These are phyloP conservation scores for Coemansia sp. DNA, from an alignment of 192 early-diverging fungal species.

Conservation along the genomic window DNA sequence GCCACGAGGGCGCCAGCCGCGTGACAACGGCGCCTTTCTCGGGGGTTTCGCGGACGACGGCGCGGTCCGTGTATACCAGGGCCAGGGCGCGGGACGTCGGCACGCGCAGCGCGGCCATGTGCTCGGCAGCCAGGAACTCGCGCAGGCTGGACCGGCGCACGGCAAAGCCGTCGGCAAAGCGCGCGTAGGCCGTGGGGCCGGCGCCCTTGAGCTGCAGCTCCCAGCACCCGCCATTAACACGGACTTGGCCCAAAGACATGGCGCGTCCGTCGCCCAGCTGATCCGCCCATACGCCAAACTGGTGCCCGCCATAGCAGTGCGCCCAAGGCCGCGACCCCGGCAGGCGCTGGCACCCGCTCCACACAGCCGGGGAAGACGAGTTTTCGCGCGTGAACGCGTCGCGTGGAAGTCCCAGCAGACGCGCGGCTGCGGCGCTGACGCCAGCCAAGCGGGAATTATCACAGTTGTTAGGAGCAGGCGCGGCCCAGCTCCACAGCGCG, in stretches of 20 bases:
- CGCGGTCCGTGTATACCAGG: slow-evolving; percentile 58
- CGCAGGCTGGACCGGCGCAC: slow-evolving; percentile 83
- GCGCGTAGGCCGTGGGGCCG: slow-evolving; percentile 80
- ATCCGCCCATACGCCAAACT: slow-evolving; percentile 64
- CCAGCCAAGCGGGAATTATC: slow-evolving; percentile 16
- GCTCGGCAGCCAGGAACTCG: slow-evolving; percentile 66
- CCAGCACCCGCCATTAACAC: slow-evolving; percentile 35
- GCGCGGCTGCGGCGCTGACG: slow-evolving; percentile 13
- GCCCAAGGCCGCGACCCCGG: slow-evolving; percentile 59
- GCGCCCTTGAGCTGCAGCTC: slow-evolving; percentile 87
- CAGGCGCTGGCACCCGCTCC: slow-evolving; percentile 45
- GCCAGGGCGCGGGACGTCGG: slow-evolving; percentile 76
- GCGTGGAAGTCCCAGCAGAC: slow-evolving; percentile 11
- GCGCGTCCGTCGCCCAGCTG: slow-evolving; percentile 88
- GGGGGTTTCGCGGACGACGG: slow-evolving; percentile 62
- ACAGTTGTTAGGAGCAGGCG: slow-evolving; percentile 8
- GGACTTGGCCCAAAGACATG: slow-evolving; percentile 66
- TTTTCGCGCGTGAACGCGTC: slow-evolving; percentile 6
- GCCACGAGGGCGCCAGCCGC: slow-evolving; percentile 72
- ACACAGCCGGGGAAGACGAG: slow-evolving; percentile 25
- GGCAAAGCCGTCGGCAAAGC: slow-evolving; percentile 83
- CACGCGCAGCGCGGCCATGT: slow-evolving; percentile 62
- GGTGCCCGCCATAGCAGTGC: slow-evolving; percentile 68
- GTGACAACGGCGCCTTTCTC: slow-evolving; percentile 76
- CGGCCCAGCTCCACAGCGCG: slow-evolving; percentile 39